Evolutionary conservation across 1,139 yeast genomes (phyloP).

Genomic region (Petasospora fabianii): DNA sequence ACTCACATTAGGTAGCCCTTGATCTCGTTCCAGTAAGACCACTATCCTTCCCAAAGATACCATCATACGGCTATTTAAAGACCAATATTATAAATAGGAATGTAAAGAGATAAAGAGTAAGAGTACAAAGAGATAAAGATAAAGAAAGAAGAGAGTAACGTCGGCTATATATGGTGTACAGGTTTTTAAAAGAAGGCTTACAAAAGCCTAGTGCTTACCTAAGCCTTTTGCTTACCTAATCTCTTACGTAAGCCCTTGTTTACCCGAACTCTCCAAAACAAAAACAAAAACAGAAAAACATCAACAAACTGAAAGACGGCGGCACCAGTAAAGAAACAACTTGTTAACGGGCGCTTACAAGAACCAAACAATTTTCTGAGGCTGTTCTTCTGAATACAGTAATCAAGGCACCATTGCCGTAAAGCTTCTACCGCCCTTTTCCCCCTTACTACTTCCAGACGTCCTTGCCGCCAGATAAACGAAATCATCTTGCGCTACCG

Average conservation of each 20-base stretch:
- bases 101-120: too few relatives aligned
- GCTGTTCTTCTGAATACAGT: background rate
- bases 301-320: slow-evolving; percentile 5
- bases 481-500: background rate
- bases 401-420: slow-evolving; percentile 1
- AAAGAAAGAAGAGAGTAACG: background rate
- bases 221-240: background rate
- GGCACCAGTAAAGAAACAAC: background rate
- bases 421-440: background rate
- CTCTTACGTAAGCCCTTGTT: slow-evolving; percentile 2
- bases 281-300: slow-evolving; percentile 13
- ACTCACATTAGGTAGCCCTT: too few relatives aligned
- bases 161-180: background rate
- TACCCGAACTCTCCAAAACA: slow-evolving; percentile 6
- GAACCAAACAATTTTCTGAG: too few relatives aligned
- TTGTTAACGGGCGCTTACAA: background rate
- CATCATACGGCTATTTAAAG: too few relatives aligned
- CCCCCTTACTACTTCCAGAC: too few relatives aligned
- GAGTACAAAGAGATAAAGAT: background rate
- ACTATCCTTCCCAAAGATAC: too few relatives aligned
- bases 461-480: background rate
- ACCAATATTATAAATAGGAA: too few relatives aligned
- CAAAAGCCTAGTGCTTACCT: too few relatives aligned
- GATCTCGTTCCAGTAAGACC: too few relatives aligned
- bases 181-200: too few relatives aligned